Evolutionary conservation across 1,284 basidiomycete species (phyloP), one percentile per base, ranked within the genome.

Genomic region (Mixia osmundae): DNA sequence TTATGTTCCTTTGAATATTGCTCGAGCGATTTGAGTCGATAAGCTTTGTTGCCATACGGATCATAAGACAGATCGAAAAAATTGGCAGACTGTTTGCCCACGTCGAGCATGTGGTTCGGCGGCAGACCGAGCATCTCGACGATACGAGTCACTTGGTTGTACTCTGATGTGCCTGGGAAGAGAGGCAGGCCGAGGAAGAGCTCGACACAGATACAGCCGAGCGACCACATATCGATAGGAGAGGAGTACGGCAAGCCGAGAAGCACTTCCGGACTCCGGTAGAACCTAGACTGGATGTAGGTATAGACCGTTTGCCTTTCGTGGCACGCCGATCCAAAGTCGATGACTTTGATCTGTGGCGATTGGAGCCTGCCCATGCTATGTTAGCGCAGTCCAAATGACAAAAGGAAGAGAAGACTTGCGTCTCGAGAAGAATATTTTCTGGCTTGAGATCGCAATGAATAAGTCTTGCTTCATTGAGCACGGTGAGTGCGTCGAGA

Each of bases 241-340:
- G 83, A 73, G 23, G 76, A 87, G 57, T 99, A 97, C 3, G 87
- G 75, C 53, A 95, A 69, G 16, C 87, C 87, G 16, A 99, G 66
- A 11, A 99, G 65, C 19, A 99, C 91, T 60, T 99, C 91, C 4
- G 89, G 91, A 3, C 82, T 91, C 27, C 91, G 78, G 56, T 99
- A 99, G 62, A 97, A 97, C 33, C 89, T 71, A 7, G 87, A 94
- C 55, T 97, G 89, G 54, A 99, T 97, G 60, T 99, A 99, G 2
- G 91, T 97, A 57, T 97, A 97, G 30, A 97, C 87, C 4, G 89
- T 99, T 59, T 95, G 85, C 50, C 82, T 74, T 58, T 95, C 91
- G 56, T 95, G 85, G 55, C 91, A 97, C 14, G 89, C 85, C 14
- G 87, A 95, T 33, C 89, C 91, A 60, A 95, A 97, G 61, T 99